These are phyloP conservation scores for Sistotremastrum suecicum DNA, from an alignment of 768 basidiomycete genomes.

Conservation along the genomic window DNA sequence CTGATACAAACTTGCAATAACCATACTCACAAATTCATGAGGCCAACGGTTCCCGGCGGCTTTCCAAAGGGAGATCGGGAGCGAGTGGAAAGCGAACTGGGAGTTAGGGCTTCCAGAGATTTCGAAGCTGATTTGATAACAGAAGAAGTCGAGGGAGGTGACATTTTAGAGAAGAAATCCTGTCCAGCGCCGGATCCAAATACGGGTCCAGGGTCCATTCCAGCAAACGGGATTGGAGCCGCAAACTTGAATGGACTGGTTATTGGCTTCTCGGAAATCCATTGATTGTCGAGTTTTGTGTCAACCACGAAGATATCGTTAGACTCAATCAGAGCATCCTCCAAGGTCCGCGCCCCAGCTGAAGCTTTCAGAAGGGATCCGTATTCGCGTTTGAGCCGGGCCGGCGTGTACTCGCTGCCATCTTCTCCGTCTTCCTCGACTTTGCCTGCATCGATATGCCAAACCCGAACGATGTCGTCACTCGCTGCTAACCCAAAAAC, in stretches of 20 bases:
- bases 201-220: too few relatives aligned
- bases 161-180: conserved; percentile 33
- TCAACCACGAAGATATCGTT: conserved; percentile 74
- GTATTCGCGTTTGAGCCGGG: not conserved
- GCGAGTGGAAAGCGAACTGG: not conserved
- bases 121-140: conserved; percentile 4
- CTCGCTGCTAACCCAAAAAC: conserved; percentile 1
- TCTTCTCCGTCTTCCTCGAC: conserved; percentile 4
- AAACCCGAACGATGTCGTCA: conserved; percentile 31
- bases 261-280: conserved; percentile 27
- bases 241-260: conserved; percentile 17
- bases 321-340: conserved; percentile 40
- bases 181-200: conserved; percentile 18
- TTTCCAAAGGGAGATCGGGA: too few relatives aligned
- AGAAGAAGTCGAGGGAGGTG: not conserved
- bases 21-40: conserved; percentile 67
- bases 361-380: conserved; percentile 13
- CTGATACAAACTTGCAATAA: conserved; percentile 1
- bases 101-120: not conserved
- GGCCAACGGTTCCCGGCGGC: conserved; percentile 63
- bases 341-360: conserved; percentile 34
- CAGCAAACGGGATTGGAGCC: not conserved
- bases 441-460: conserved; percentile 37
- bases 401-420: conserved; percentile 6
- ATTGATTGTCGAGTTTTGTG: conserved; percentile 40